A percentile compares a stretch with the other conserved stretches of the same genome.
These are phyloP conservation scores for Globisporangium nagaii DNA, from an alignment of 352 stramenopile species.

Conservation along the genomic window DNA sequence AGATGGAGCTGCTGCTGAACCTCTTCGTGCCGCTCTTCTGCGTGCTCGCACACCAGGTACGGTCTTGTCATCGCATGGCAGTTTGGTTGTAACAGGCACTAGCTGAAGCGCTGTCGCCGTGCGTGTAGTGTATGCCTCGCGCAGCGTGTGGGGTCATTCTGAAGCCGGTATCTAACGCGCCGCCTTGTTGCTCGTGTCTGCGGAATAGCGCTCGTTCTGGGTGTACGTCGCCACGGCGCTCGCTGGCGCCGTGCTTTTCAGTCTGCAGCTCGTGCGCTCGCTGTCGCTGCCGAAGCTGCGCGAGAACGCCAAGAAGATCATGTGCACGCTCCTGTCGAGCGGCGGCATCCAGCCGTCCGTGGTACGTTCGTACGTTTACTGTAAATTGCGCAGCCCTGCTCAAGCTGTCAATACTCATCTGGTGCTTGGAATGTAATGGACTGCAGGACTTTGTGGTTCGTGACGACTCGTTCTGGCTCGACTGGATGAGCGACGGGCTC, in stretches of 20 bases:
- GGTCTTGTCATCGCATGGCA: not conserved
- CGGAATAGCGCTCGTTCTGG: slow-evolving; percentile 63
- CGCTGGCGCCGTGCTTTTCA: slow-evolving; percentile 46
- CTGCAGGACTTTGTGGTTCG: slow-evolving; percentile 76
- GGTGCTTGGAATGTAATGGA: not conserved
- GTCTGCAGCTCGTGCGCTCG: slow-evolving; percentile 64
- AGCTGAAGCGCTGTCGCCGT: not conserved
- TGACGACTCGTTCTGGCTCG: slow-evolving; percentile 77
- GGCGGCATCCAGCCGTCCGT: slow-evolving; percentile 53
- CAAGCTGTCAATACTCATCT: not conserved
- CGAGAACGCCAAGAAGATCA: slow-evolving; percentile 63
- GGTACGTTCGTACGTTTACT: slow-evolving; percentile 18
- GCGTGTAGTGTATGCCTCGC: no score
- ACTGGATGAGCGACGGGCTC: slow-evolving; percentile 84
- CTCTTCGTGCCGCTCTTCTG: slow-evolving; percentile 73
- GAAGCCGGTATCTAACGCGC: no score
- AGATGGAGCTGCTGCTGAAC: slow-evolving; percentile 78
- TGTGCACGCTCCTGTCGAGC: slow-evolving; percentile 57
- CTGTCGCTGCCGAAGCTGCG: slow-evolving; percentile 66
- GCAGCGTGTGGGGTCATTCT: not conserved
- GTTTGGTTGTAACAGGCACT: no score
- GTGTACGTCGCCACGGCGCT: slow-evolving; percentile 69
- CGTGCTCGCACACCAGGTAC: slow-evolving; percentile 74
- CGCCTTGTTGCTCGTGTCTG: not conserved
- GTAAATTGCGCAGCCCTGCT: not conserved